These are phyloP conservation scores for Exserohilum turcica DNA, from an alignment of 2,329 filamentous ascomycete species.

Conservation along the genomic window DNA sequence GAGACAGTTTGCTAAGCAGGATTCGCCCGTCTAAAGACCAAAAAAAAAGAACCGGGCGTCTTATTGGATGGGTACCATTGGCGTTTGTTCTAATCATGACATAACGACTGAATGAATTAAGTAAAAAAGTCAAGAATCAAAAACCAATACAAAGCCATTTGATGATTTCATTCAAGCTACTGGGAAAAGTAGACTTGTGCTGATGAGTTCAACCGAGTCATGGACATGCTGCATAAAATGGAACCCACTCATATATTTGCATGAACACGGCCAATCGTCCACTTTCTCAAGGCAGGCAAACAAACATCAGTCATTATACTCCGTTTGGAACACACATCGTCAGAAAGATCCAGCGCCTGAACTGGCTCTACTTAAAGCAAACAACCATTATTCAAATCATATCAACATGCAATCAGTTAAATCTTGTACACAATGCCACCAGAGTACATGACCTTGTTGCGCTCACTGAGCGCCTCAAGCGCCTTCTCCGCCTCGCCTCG, in stretches of 20 bases:
- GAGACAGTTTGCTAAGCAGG: slow-evolving; percentile 50
- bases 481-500: slow-evolving; percentile 76
- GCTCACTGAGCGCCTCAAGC: slow-evolving; percentile 76
- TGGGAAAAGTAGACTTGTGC: too few species aligned
- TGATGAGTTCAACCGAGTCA: too few species aligned
- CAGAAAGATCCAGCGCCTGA: neutral
- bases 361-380: neutral
- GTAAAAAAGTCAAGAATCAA: neutral
- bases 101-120: neutral
- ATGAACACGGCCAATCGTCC: too few species aligned
- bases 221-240: too few species aligned
- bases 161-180: too few species aligned
- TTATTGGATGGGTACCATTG: neutral
- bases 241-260: too few species aligned
- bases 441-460: slow-evolving; percentile 82
- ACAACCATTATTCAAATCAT: neutral
- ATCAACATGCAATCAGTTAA: slow-evolving; percentile 17
- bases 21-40: slow-evolving; percentile 38
- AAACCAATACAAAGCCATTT: too few species aligned
- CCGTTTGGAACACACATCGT: neutral
- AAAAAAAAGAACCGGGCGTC: neutral
- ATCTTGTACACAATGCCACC: slow-evolving; percentile 58
- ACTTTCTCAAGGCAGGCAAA: too few species aligned
- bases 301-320: neutral
- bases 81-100: neutral